Conservation (phyloP, 305 asterid species). For the Solanum hybrid region DNA sequence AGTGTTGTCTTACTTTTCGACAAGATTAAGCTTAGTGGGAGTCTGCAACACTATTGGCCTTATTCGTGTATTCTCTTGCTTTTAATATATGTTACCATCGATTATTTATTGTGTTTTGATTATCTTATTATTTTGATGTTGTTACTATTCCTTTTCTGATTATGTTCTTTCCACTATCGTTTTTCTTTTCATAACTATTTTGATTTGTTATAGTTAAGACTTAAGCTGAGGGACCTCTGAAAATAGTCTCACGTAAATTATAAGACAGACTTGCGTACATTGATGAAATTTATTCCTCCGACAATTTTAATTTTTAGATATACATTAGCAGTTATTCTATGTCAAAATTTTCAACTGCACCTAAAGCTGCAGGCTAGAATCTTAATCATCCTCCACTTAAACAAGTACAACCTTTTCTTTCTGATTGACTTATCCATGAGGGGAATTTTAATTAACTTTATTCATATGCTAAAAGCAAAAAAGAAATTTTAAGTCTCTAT, state of each 20-base stretch:
- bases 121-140: neutral
- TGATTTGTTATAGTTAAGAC: neutral
- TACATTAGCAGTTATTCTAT: neutral
- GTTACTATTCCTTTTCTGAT: neutral
- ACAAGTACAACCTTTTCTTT: neutral
- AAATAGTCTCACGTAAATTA: neutral
- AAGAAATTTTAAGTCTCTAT: conserved; percentile 2
- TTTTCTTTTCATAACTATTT: neutral
- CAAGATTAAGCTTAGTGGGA: neutral
- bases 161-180: neutral
- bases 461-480: conserved; percentile 12
- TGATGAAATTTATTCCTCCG: neutral
- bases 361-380: neutral
- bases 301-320: neutral
- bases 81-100: neutral
- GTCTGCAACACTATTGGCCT: neutral
- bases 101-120: neutral
- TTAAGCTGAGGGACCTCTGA: neutral
- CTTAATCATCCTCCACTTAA: neutral
- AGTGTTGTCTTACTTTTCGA: neutral
- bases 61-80: neutral
- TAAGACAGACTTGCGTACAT: no score
- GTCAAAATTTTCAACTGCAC: neutral
- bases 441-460: conserved; percentile 8
- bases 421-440: conserved; percentile 6